Percentiles rank a stretch among this genome's conserved stretches.
Evolutionary conservation across 208 protist species (phyloP).

Genomic region (Porcisia hertigi): DNA sequence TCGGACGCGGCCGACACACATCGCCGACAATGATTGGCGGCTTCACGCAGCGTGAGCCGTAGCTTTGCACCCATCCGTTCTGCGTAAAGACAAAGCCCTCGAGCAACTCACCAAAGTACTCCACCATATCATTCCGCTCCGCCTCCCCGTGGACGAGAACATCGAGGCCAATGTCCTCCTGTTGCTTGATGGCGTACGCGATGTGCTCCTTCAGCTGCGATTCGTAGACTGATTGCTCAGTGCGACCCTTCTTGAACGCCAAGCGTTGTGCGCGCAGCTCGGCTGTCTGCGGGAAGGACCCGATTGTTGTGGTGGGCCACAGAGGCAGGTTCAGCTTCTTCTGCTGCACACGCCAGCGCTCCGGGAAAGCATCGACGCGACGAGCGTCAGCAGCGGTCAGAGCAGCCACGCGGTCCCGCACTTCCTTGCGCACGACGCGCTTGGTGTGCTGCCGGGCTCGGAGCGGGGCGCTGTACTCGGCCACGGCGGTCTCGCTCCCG

Average conservation of each 20-base stretch:
- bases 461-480: conserved; percentile 43
- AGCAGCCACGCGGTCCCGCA: conserved; percentile 36
- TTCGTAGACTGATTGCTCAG: conserved; percentile 57
- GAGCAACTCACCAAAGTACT: conserved; percentile 90
- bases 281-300: conserved; percentile 89
- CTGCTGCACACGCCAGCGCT: conserved; percentile 50
- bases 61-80: conserved; percentile 89
- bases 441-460: conserved; percentile 26
- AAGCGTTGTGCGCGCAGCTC: conserved; percentile 68
- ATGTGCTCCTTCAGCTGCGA: conserved; percentile 79
- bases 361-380: conserved; percentile 30
- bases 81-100: conserved; percentile 81
- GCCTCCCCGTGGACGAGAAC: conserved; percentile 91
- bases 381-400: conserved; percentile 22
- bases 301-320: conserved; percentile 92
- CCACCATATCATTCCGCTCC: conserved; percentile 92
- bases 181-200: conserved; percentile 62
- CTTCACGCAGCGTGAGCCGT: conserved; percentile 85
- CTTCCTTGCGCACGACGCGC: conserved; percentile 40
- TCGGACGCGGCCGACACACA: conserved; percentile 60
- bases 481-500: conserved; percentile 30
- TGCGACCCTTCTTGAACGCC: conserved; percentile 59
- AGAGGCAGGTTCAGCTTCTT: conserved; percentile 53
- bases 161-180: conserved; percentile 87
- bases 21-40: conserved; percentile 89